These are phyloP conservation scores for Metschnikowia sp. DNA, from an alignment of 805 yeast genomes.

Conservation along the genomic window DNA sequence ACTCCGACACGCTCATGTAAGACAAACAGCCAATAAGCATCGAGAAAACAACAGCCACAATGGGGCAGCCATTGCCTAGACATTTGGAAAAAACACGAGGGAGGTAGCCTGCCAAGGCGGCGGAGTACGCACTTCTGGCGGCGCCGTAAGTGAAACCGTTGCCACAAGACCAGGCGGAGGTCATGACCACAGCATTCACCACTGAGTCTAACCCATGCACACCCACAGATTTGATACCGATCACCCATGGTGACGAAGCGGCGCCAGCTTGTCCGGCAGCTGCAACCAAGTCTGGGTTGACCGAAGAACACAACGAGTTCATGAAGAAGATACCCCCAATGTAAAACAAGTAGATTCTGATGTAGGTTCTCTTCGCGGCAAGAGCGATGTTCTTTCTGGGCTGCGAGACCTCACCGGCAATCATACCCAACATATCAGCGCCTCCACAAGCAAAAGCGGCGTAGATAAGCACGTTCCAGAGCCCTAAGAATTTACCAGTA, in stretches of 20 bases:
- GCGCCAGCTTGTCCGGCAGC: conserved; percentile 36
- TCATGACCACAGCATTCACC: conserved; percentile 32
- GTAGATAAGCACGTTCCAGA: conserved; percentile 60
- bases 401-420: conserved; percentile 40
- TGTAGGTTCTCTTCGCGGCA: conserved; percentile 34
- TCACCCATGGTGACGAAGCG: conserved; percentile 37
- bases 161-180: conserved; percentile 38
- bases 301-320: conserved; percentile 33
- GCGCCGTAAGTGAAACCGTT: conserved; percentile 36
- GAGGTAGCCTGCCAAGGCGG: conserved; percentile 83
- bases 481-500: conserved; percentile 61
- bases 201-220: conserved; percentile 33
- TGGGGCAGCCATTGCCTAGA: conserved; percentile 67
- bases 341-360: conserved; percentile 34
- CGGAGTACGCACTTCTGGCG: conserved; percentile 44
- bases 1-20: conserved; percentile 42
- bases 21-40: conserved; percentile 31
- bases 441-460: conserved; percentile 65
- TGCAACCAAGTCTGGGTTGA: conserved; percentile 27
- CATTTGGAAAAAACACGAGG: conserved; percentile 65
- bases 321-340: conserved; percentile 38
- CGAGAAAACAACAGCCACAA: conserved; percentile 50
- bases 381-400: conserved; percentile 38
- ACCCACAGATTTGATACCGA: conserved; percentile 34
- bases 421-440: conserved; percentile 35